A percentile compares a stretch with the other conserved stretches of the same genome.
phyloP scores from a whole-genome alignment of 495 filamentous ascomycete genomes.

The Ramalina intermedia region DNA sequence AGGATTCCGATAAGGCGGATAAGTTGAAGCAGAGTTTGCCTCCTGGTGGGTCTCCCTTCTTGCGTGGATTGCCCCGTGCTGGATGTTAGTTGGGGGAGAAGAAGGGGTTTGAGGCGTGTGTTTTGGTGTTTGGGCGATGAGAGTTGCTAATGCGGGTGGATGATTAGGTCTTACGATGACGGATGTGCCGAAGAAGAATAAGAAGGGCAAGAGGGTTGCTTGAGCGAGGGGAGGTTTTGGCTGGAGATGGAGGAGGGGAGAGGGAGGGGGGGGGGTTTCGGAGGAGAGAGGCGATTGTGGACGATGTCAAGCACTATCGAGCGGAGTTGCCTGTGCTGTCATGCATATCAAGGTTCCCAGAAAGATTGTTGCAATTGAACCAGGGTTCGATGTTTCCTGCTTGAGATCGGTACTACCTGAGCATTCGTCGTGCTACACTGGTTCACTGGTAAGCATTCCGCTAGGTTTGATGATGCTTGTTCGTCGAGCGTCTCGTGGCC shows the following conservation, averaged over 20 bases:
- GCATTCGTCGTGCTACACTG: no score
- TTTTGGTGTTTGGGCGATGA: not conserved
- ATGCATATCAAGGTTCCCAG: no score
- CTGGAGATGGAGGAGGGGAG: not conserved
- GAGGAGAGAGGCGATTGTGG: no score
- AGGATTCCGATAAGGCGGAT: slow-evolving; percentile 97
- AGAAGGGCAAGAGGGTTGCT: slow-evolving; percentile 39
- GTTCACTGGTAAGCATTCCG: no score
- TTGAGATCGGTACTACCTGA: no score
- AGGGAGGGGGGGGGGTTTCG: not conserved
- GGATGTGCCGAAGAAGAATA: slow-evolving; percentile 63
- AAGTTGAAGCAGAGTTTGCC: slow-evolving; percentile 99
- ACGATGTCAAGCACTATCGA: no score
- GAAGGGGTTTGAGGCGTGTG: not conserved
- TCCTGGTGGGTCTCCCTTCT: slow-evolving; percentile 52
- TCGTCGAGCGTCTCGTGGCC: no score
- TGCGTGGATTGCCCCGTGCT: not conserved
- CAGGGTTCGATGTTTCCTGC: no score
- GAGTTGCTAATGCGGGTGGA: slow-evolving; percentile 17
- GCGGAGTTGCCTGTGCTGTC: no score
- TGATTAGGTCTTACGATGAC: slow-evolving; percentile 52
- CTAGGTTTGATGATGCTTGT: no score
- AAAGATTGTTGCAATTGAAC: no score
- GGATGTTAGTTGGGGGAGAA: not conserved
- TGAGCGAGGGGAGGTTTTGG: not conserved